Evolutionary conservation across 2,329 filamentous ascomycete species (phyloP).

Genomic region (Fusarium sp.): DNA sequence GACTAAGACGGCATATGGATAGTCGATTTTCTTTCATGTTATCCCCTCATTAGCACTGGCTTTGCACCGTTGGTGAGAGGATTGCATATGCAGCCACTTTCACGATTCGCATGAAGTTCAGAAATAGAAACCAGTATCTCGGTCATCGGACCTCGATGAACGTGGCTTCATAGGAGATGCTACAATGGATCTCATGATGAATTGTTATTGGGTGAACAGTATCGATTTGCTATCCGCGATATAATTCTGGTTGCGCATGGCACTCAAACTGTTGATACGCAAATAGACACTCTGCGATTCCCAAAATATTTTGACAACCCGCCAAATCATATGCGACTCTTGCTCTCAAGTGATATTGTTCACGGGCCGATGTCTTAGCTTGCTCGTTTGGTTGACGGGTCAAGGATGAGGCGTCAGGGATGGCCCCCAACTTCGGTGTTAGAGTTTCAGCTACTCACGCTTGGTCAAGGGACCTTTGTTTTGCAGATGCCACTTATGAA

Average conservation of each 20-base stretch:
- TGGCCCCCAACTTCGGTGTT: conserved; percentile 28
- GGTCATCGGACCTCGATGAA: background rate
- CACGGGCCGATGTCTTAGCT: conserved; percentile 22
- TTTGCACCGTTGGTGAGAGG: background rate
- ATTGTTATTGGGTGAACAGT: background rate
- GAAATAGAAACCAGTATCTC: conserved; percentile 43
- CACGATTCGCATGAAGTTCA: conserved; percentile 22
- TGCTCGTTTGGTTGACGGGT: conserved; percentile 13
- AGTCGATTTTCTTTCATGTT: background rate
- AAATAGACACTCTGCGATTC: background rate
- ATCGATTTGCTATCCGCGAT: background rate
- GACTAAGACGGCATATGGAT: background rate
- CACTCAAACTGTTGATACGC: too few species aligned
- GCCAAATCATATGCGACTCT: background rate
- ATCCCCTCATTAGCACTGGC: background rate
- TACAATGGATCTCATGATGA: background rate
- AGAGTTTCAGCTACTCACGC: conserved; percentile 37
- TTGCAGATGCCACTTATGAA: conserved; percentile 10
- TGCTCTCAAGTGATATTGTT: background rate
- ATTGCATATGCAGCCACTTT: conserved; percentile 25
- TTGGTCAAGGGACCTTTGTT: conserved; percentile 39
- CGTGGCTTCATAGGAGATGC: background rate
- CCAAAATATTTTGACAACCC: too few species aligned
- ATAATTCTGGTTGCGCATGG: too few species aligned
- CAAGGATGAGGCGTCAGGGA: conserved; percentile 19